Base-by-base conservation (phyloP, 805 yeast species). In the Lachancea sp. region DNA sequence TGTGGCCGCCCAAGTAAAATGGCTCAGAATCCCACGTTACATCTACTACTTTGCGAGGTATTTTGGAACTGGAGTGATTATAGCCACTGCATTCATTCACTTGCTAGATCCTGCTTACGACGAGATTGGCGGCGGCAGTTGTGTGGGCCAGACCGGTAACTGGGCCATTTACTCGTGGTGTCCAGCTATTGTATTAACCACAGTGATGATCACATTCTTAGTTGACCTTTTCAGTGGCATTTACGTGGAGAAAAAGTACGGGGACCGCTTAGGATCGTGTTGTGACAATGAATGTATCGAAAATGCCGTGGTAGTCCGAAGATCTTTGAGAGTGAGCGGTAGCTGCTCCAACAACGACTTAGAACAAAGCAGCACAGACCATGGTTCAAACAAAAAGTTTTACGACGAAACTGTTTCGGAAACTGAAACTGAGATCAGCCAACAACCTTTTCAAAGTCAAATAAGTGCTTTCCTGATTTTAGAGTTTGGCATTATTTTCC, bases 21-120 rank as follows among this genome's bases (percentile, higher is more conserved):
- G 67, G 50, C 55, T 73, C 38, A 62, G 67, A 44, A 44, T 79
- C 62, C 79, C 85, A 55, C 41, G 47, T 19, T 53, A 49, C 32
- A 53, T 53, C 17, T 59, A 56, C 38, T 43, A 49, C 7, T 35
- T 52, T 35, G 49, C 68, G 56, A 19, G 55, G 60, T 76, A 71
- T 66, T 82, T 82, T 55, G 91, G 91, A 54, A 74, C 87, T 3
- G 91, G 91, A 42, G 90, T 83, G 38, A 83, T 83, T 53, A 69
- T 83, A 3, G 84, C 90, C 10, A 83, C 91, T 7, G 86, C 88
- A 0, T 84, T 81, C 54, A 74, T 83, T 47, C 91, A 83, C 64
- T 62, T 82, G 46, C 66, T 82, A 55, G 70, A 72, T 44, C 82
- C 82, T 2, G 83, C 82, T n/a, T 56, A 57, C 34, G 51, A 40